These are phyloP conservation scores for Yamadazyma triangularis DNA, from an alignment of 1,139 yeast genomes.

Conservation along the genomic window DNA sequence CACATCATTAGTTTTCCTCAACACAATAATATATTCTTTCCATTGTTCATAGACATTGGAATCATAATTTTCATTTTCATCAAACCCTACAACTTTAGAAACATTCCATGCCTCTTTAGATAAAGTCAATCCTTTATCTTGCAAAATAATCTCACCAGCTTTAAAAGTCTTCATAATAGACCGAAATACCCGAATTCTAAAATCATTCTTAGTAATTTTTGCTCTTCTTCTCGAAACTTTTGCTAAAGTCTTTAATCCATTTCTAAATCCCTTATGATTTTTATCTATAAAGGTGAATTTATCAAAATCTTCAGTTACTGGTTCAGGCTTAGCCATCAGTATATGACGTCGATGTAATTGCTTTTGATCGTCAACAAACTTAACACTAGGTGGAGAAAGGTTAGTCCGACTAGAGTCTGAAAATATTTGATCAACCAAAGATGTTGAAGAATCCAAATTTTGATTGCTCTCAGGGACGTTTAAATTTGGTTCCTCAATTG, in stretches of 20 bases:
- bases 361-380: neutral
- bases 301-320: slow-evolving; percentile 10
- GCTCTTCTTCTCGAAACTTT: slow-evolving; percentile 20
- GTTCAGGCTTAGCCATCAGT: slow-evolving; percentile 11
- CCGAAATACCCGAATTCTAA: slow-evolving; percentile 17
- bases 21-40: slow-evolving; percentile 69
- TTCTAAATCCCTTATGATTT: slow-evolving; percentile 18
- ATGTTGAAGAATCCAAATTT: neutral
- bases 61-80: slow-evolving; percentile 47
- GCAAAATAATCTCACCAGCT: slow-evolving; percentile 59
- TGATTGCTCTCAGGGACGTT: neutral
- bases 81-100: slow-evolving; percentile 10
- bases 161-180: slow-evolving; percentile 24
- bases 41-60: slow-evolving; percentile 65
- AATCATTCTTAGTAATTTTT: slow-evolving; percentile 13
- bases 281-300: slow-evolving; percentile 8
- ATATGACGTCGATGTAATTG: slow-evolving; percentile 1
- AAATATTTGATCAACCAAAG: too few relatives aligned
- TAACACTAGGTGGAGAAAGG: neutral
- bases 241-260: slow-evolving; percentile 21
- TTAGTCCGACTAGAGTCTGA: neutral
- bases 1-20: slow-evolving; percentile 50
- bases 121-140: slow-evolving; percentile 64
- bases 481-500: neutral
- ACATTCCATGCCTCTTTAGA: slow-evolving; percentile 16